phyloP scores from a whole-genome alignment of 2,329 filamentous ascomycete species.

The Microcyclospora pomicola region DNA sequence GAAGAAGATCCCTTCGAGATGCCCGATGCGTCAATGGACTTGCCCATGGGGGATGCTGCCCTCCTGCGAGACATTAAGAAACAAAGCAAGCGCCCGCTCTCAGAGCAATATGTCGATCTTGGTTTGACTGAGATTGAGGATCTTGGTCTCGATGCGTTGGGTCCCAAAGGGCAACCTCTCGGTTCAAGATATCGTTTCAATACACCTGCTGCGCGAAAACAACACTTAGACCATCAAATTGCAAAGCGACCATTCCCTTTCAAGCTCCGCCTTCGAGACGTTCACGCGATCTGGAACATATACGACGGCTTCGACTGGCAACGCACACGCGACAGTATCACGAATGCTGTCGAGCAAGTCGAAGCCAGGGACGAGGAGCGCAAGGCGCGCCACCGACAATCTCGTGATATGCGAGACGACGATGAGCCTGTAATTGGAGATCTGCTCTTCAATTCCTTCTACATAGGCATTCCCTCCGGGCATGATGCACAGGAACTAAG shows the following conservation, averaged over 20 bases:
- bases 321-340: slow-evolving; percentile 70
- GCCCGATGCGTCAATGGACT: slow-evolving; percentile 15
- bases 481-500: slow-evolving; percentile 65
- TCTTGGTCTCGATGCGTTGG: slow-evolving; percentile 21
- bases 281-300: slow-evolving; percentile 93
- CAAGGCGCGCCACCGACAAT: slow-evolving; percentile 42
- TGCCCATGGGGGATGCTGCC: slow-evolving; percentile 18
- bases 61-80: slow-evolving; percentile 19
- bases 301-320: slow-evolving; percentile 98
- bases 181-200: slow-evolving; percentile 19
- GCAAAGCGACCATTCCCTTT: slow-evolving; percentile 35
- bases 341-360: slow-evolving; percentile 75
- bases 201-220: slow-evolving; percentile 9
- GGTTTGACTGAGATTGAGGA: slow-evolving; percentile 19
- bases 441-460: slow-evolving; percentile 96
- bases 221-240: background rate
- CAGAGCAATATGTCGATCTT: slow-evolving; percentile 12
- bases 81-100: slow-evolving; percentile 13
- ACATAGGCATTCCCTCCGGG: slow-evolving; percentile 82
- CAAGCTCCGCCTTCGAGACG: slow-evolving; percentile 64
- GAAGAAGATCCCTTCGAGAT: slow-evolving; percentile 27
- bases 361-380: slow-evolving; percentile 71
- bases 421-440: slow-evolving; percentile 84
- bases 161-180: slow-evolving; percentile 14
- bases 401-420: slow-evolving; percentile 45